phyloP scores from a whole-genome alignment of 139 green algal genomes.

The Closterium sp. region DNA sequence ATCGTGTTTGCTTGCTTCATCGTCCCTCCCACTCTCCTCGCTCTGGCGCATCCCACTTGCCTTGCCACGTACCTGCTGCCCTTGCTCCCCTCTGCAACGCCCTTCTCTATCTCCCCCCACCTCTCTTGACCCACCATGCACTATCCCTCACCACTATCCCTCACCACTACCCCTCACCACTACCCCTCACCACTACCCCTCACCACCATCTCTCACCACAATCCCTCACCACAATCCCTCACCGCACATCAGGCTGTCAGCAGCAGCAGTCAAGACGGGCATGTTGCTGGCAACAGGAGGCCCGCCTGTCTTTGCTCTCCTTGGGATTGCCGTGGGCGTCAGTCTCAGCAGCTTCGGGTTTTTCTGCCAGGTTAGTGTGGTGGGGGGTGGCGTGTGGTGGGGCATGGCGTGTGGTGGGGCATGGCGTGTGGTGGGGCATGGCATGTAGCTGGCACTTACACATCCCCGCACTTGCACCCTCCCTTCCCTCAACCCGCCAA shows the following conservation, averaged over 20 bases:
- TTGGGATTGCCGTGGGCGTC: slow-evolving; percentile 65
- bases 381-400: neutral
- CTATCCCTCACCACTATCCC: neutral
- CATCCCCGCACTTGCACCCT: neutral
- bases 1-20: too few species aligned
- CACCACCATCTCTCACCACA: too few species aligned
- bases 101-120: neutral
- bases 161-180: neutral
- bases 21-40: too few species aligned
- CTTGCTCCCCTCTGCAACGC: neutral
- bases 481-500: neutral
- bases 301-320: slow-evolving; percentile 54
- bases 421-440: neutral
- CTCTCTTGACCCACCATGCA: neutral
- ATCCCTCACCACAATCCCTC: neutral
- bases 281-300: slow-evolving; percentile 65
- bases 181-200: too few species aligned
- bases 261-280: slow-evolving; percentile 48
- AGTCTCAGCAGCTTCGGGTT: slow-evolving; percentile 68
- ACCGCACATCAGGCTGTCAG: slow-evolving; percentile 31
- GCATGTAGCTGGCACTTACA: neutral
- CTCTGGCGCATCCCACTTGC: too few species aligned
- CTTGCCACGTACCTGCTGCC: too few species aligned
- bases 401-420: slow-evolving; percentile 38
- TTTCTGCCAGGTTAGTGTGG: slow-evolving; percentile 61